These are phyloP conservation scores for Scopulariopsis brevicaulis DNA, from an alignment of 2,329 filamentous ascomycete genomes.

Conservation along the genomic window DNA sequence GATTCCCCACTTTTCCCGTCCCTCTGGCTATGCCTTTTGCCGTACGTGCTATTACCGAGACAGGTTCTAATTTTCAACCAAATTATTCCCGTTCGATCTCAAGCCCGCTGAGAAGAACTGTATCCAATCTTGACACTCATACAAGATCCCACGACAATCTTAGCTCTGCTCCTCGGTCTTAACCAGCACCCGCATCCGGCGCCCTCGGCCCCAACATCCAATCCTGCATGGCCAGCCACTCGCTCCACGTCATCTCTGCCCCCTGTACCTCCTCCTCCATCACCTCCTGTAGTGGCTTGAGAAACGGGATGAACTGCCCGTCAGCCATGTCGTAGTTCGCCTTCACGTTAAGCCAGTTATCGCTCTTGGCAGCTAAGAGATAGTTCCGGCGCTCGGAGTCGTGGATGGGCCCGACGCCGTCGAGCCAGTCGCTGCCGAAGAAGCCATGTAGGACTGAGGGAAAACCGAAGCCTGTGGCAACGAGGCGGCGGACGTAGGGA, in stretches of 20 bases:
- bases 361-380: constrained; percentile 88
- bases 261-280: constrained; percentile 69
- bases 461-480: constrained; percentile 85
- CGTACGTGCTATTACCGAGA: too few species aligned
- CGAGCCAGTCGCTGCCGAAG: constrained; percentile 83
- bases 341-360: constrained; percentile 82
- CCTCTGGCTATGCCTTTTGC: too few species aligned
- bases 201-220: constrained; percentile 88
- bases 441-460: constrained; percentile 84
- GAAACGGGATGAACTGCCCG: constrained; percentile 75
- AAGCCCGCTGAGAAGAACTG: too few species aligned
- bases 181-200: constrained; percentile 22
- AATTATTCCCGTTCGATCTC: too few species aligned
- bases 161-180: too few species aligned
- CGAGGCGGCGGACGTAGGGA: constrained; percentile 80
- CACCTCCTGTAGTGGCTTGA: constrained; percentile 69
- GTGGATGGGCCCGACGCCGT: constrained; percentile 71
- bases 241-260: constrained; percentile 81
- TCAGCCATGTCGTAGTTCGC: constrained; percentile 78
- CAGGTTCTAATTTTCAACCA: too few species aligned
- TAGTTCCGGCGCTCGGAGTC: constrained; percentile 90
- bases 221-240: constrained; percentile 94
- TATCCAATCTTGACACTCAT: too few species aligned
- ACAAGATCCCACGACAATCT: too few species aligned
- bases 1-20: too few species aligned